A percentile compares a stretch with the other conserved stretches of the same genome.
phyloP scores from a whole-genome alignment of 306 rosid species.

The Sesbania bispinosa region DNA sequence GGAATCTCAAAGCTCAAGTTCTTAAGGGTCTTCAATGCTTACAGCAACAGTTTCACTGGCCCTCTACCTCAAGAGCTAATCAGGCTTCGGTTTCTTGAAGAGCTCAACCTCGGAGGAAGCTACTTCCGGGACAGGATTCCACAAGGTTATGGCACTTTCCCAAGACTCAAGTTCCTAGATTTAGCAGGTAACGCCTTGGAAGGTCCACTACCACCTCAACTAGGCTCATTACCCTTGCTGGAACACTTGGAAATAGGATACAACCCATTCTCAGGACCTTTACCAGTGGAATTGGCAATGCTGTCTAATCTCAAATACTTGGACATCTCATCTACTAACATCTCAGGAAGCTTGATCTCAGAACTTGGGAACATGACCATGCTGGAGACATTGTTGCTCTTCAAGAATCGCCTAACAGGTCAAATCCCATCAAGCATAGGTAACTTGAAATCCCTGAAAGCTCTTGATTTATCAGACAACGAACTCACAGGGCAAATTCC shows the following conservation, averaged over 20 bases:
- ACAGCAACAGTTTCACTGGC: constrained; percentile 80
- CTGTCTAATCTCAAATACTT: constrained; percentile 60
- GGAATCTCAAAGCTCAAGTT: constrained; percentile 80
- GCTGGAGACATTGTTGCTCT: constrained; percentile 59
- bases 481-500: constrained; percentile 72
- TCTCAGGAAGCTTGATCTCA: constrained; percentile 55
- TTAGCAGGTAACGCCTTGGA: constrained; percentile 70
- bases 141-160: constrained; percentile 49
- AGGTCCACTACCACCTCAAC: constrained; percentile 60
- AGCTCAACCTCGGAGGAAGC: constrained; percentile 91
- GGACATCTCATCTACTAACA: constrained; percentile 57
- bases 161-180: constrained; percentile 47
- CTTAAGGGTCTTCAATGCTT: constrained; percentile 67
- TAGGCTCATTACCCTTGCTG: constrained; percentile 52
- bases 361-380: constrained; percentile 67
- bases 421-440: constrained; percentile 66
- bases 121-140: constrained; percentile 73
- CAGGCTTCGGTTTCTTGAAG: constrained; percentile 58
- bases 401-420: constrained; percentile 56
- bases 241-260: constrained; percentile 85
- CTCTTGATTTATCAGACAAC: constrained; percentile 80
- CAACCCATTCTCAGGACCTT: constrained; percentile 52
- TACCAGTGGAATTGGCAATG: constrained; percentile 52
- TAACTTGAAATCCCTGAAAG: constrained; percentile 42
- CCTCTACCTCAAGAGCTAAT: constrained; percentile 56